Percentiles rank a stretch among this genome's conserved stretches.
Evolutionary conservation across 2,329 filamentous ascomycete genomes (phyloP).

Genomic region (Annulohypoxylon truncatum): DNA sequence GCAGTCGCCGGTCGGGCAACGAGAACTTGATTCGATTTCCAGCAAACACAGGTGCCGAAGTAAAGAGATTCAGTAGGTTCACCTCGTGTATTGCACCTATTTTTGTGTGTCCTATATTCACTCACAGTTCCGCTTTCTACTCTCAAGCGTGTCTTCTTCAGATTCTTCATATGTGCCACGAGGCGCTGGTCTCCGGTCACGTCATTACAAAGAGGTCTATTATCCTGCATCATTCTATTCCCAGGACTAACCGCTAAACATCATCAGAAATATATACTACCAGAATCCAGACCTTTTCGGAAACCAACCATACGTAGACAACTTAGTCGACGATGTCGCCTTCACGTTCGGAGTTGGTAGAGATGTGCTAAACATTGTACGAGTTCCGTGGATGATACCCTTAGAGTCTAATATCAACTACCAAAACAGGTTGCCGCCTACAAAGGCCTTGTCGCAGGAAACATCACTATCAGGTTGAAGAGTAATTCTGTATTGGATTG

Average conservation of each 20-base stretch:
- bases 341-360: slow-evolving; percentile 74
- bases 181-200: slow-evolving; percentile 65
- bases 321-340: slow-evolving; percentile 79
- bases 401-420: not conserved
- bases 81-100: not conserved
- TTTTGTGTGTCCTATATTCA: slow-evolving; percentile 13
- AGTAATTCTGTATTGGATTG: slow-evolving; percentile 48
- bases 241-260: slow-evolving; percentile 17
- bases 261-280: slow-evolving; percentile 81
- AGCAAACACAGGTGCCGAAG: slow-evolving; percentile 27
- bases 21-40: slow-evolving; percentile 44
- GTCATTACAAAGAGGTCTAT: slow-evolving; percentile 71
- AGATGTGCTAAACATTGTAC: slow-evolving; percentile 75
- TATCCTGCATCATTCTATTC: not conserved
- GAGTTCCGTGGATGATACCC: slow-evolving; percentile 40
- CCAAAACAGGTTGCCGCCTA: slow-evolving; percentile 72
- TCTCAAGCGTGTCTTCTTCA: slow-evolving; percentile 65
- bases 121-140: not conserved
- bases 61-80: slow-evolving; percentile 49
- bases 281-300: slow-evolving; percentile 78
- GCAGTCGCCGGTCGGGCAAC: slow-evolving; percentile 50
- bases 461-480: slow-evolving; percentile 56
- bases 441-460: slow-evolving; percentile 77
- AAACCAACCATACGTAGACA: slow-evolving; percentile 75
- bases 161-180: slow-evolving; percentile 69